phyloP scores from a whole-genome alignment of 768 basidiomycete species.

The Trametes sanguinea region DNA sequence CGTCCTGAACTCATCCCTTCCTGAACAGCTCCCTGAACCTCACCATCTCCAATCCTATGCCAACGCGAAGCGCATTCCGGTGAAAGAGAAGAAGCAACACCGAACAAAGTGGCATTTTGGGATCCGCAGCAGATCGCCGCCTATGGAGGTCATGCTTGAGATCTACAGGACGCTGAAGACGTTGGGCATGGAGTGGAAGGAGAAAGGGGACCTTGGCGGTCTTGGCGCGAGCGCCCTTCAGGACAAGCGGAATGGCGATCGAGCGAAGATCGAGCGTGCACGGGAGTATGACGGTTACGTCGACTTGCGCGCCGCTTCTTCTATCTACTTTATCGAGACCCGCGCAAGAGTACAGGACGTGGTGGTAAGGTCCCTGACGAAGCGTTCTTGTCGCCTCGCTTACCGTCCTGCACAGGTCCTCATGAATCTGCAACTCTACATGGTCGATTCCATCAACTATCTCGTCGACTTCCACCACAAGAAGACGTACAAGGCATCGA shows the following conservation, averaged over 20 bases:
- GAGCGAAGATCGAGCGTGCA: constrained; percentile 59
- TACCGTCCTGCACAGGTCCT: constrained; percentile 59
- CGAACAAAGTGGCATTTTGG: constrained; percentile 98
- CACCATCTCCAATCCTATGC: constrained; percentile 74
- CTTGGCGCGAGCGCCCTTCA: constrained; percentile 48
- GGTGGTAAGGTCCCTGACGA: constrained; percentile 59
- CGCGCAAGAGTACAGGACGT: constrained; percentile 87
- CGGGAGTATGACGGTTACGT: constrained; percentile 63
- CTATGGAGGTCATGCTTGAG: constrained; percentile 99
- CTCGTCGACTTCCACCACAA: constrained; percentile 98
- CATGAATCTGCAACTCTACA: constrained; percentile 97
- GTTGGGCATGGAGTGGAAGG: constrained; percentile 97
- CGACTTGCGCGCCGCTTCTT: constrained; percentile 65
- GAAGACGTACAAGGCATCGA: constrained; percentile 82
- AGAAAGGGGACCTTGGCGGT: constrained; percentile 79
- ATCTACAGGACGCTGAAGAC: constrained; percentile 91
- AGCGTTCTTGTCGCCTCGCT: background rate
- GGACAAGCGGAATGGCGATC: constrained; percentile 37
- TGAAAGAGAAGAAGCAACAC: constrained; percentile 67
- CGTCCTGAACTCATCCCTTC: constrained; percentile 87
- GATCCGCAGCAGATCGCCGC: constrained; percentile 89
- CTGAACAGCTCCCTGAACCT: constrained; percentile 58
- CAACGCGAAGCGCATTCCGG: constrained; percentile 48
- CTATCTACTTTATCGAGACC: constrained; percentile 93
- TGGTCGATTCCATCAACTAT: constrained; percentile 95